Evolutionary conservation across 306 rosid genomes (phyloP), one percentile per base, ranked within the genome.

Genomic region (Morella rubra): DNA sequence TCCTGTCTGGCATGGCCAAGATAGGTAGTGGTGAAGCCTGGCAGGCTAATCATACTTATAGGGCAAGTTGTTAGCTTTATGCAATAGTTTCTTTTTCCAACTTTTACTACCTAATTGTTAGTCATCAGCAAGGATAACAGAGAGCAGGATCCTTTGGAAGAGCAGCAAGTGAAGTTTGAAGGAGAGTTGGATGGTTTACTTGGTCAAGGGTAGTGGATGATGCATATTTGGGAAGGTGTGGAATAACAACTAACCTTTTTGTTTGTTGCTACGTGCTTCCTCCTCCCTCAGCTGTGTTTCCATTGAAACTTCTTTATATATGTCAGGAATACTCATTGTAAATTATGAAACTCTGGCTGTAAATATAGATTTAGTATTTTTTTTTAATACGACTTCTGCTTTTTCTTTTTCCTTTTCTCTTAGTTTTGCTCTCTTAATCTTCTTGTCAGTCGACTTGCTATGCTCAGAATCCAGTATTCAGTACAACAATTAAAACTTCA

Each of bases 1-100:
- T 65, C 85, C 89, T 75, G 81, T 81, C 32, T 83, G 76, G 85
- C 84, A 82, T 77, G 77, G 85, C 73, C 77, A 66, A 55, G 85
- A 66, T 79, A 85, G 92, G 89, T 88, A 88, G 81, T 71, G 78
- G 14, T 32, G 72, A 45, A 44, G 40, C 76, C 67, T 45, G 91
- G 81, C 75, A 65, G 77, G 69, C 60, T 76, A 82, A 75, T 73
- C 81, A 74, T 32, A n/a, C 12, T 76, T 72, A 70, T 37, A 52
- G 55, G 80, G 74, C 20, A 60, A 77, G 81, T 37, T 74, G 55
- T 22, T 72, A 15, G 44, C 71, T 53, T 76, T 73, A 49, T 68
- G 79, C 40, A 61, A 16, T 37, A 6, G 13, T 12, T 11, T 44
- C 19, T 55, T 15, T 58, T 69, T 4, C 58, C 11, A 59, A 24